These are phyloP conservation scores for Dioscorea zingiberensis DNA, from an alignment of 106 monocot genomes.

Conservation along the genomic window DNA sequence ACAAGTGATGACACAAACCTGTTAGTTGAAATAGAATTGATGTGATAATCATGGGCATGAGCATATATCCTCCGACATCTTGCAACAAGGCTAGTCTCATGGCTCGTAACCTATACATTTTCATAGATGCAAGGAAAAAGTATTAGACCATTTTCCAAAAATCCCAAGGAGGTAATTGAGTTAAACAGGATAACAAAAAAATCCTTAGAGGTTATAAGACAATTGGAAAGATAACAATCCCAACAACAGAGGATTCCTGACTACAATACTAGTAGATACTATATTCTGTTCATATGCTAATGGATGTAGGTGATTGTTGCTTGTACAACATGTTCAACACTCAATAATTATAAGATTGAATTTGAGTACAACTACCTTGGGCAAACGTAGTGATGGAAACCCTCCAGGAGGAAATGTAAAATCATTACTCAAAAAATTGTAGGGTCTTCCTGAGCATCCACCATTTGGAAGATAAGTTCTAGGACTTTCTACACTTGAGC, in stretches of 20 bases:
- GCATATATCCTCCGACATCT: slow-evolving; percentile 78
- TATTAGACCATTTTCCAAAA: no score
- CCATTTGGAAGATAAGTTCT: slow-evolving; percentile 15
- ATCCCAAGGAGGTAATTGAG: no score
- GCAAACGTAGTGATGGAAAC: slow-evolving; percentile 20
- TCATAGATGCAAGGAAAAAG: no score
- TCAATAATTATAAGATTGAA: no score
- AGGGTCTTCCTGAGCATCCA: slow-evolving; percentile 10
- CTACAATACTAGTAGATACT: neutral
- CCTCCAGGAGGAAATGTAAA: slow-evolving; percentile 25
- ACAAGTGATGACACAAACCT: slow-evolving; percentile 29
- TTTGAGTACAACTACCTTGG: slow-evolving; percentile 17
- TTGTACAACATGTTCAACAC: no score
- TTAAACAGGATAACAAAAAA: no score
- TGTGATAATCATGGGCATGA: slow-evolving; percentile 96
- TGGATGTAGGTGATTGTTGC: neutral
- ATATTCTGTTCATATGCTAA: neutral
- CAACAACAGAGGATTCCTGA: no score
- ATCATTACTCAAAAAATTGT: slow-evolving; percentile 10
- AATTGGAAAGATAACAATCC: no score
- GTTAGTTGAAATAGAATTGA: slow-evolving; percentile 91
- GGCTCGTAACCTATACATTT: slow-evolving; percentile 39
- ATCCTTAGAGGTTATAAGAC: no score
- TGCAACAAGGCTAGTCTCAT: slow-evolving; percentile 60
- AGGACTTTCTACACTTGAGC: slow-evolving; percentile 24